A percentile compares a stretch with the other conserved stretches of the same genome.
These are phyloP conservation scores for Neonectria sp. DNA, from an alignment of 2,329 filamentous ascomycete genomes.

Conservation along the genomic window DNA sequence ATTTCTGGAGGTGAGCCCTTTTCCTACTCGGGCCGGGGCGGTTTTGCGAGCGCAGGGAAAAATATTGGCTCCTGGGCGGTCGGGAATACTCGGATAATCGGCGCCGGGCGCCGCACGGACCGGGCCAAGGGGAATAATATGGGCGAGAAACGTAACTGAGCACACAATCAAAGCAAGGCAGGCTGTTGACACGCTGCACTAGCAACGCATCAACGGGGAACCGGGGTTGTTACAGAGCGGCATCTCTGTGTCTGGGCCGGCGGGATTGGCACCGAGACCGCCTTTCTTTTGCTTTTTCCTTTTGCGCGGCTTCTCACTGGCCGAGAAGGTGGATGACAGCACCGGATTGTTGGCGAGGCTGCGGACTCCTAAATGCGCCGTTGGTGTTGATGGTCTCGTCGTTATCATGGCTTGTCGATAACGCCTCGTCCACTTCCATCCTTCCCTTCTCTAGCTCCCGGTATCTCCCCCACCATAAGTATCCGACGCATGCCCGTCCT, in stretches of 20 bases:
- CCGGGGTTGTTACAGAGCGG: background rate
- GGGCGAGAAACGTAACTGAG: background rate
- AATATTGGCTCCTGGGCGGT: conserved; percentile 44
- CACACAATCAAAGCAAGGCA: background rate
- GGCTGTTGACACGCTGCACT: background rate
- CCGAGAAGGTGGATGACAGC: background rate
- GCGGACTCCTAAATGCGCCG: background rate
- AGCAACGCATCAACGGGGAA: conserved; percentile 4
- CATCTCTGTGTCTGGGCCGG: background rate
- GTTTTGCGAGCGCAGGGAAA: conserved; percentile 31
- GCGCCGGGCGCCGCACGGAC: conserved; percentile 47
- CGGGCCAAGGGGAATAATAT: conserved; percentile 41
- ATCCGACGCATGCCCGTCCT: background rate
- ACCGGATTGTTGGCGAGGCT: conserved; percentile 1
- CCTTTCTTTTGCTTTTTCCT: background rate
- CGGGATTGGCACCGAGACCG: background rate
- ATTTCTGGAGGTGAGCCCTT: conserved; percentile 47
- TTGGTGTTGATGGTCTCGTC: background rate
- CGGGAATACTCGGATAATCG: conserved; percentile 52
- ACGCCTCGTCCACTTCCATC: background rate
- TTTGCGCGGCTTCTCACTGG: conserved; percentile 27
- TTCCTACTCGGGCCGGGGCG: conserved; percentile 37
- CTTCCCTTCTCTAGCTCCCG: background rate
- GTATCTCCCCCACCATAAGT: background rate
- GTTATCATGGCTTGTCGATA: background rate